Evolutionary conservation across 2,329 filamentous ascomycete genomes (phyloP).

Genomic region (Clarireedia homoeocarpa): DNA sequence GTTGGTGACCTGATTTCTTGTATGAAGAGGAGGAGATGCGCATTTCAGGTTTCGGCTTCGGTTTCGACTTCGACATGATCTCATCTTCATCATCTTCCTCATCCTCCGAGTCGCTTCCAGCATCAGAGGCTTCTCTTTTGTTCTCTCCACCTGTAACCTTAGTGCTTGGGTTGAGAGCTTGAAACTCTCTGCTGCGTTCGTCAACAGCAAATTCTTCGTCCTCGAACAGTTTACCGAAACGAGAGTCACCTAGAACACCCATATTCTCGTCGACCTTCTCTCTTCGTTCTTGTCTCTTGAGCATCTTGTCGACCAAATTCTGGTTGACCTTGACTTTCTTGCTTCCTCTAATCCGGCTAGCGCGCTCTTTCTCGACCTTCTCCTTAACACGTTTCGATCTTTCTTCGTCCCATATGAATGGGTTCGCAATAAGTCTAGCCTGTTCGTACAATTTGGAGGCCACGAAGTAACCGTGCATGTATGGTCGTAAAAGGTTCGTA

Average conservation of each 20-base stretch:
- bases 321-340: conserved; percentile 99
- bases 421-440: conserved; percentile 84
- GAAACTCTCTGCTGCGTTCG: conserved; percentile 81
- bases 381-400: conserved; percentile 84
- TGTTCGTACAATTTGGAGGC: conserved; percentile 93
- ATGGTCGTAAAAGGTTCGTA: conserved; percentile 81
- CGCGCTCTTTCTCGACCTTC: conserved; percentile 95
- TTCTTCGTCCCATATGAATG: conserved; percentile 89
- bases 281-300: conserved; percentile 55
- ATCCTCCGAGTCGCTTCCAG: conserved; percentile 33
- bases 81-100: conserved; percentile 39
- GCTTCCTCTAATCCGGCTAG: conserved; percentile 83
- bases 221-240: conserved; percentile 84
- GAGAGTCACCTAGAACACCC: conserved; percentile 70
- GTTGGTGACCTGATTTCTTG: conserved; percentile 47
- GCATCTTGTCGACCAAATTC: conserved; percentile 65
- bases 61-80: conserved; percentile 24
- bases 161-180: conserved; percentile 82
- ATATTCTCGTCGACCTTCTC: conserved; percentile 49
- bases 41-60: conserved; percentile 40
- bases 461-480: conserved; percentile 99
- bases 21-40: conserved; percentile 63
- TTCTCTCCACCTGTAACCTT: conserved; percentile 29
- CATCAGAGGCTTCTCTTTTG: conserved; percentile 31
- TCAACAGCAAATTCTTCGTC: conserved; percentile 91